Evolutionary conservation across 2,329 filamentous ascomycete species (phyloP).

Genomic region (Annulohypoxylon truncatum): DNA sequence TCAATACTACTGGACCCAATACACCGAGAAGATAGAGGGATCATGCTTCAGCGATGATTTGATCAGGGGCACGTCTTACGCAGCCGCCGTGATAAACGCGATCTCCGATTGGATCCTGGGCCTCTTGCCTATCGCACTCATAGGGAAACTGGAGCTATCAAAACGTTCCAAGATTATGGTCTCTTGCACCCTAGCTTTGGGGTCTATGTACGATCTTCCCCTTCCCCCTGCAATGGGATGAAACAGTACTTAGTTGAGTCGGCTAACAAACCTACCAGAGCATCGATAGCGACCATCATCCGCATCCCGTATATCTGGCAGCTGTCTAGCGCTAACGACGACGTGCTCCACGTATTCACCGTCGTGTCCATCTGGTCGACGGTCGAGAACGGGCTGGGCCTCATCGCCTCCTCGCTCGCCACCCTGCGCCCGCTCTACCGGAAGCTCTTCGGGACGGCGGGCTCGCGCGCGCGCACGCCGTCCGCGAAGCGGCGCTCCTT

Average conservation of each 20-base stretch:
- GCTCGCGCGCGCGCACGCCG: neutral
- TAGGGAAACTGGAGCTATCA: slow-evolving; percentile 53
- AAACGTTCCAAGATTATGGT: slow-evolving; percentile 52
- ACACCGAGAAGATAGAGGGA: slow-evolving; percentile 47
- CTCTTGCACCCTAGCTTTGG: slow-evolving; percentile 49
- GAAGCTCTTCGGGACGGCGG: slow-evolving; percentile 26
- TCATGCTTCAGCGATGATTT: slow-evolving; percentile 49
- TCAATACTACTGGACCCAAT: slow-evolving; percentile 54
- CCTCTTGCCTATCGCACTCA: slow-evolving; percentile 52
- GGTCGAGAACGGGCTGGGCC: slow-evolving; percentile 56
- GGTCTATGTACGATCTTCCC: slow-evolving; percentile 52
- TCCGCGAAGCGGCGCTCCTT: slow-evolving; percentile 6
- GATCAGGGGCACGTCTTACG: slow-evolving; percentile 51
- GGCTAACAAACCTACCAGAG: slow-evolving; percentile 42
- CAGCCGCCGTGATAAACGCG: slow-evolving; percentile 51
- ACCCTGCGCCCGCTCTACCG: slow-evolving; percentile 53
- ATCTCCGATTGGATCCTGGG: slow-evolving; percentile 53
- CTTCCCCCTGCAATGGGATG: neutral
- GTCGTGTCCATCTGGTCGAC: slow-evolving; percentile 59
- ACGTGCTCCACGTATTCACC: slow-evolving; percentile 56
- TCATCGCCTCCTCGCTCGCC: slow-evolving; percentile 54
- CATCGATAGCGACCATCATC: slow-evolving; percentile 56
- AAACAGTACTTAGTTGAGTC: neutral
- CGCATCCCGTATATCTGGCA: slow-evolving; percentile 57
- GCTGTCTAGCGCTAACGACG: slow-evolving; percentile 49